phyloP scores from a whole-genome alignment of 176 grass and related monocot species.

The sorghum (Sorghum bicolor) region DNA sequence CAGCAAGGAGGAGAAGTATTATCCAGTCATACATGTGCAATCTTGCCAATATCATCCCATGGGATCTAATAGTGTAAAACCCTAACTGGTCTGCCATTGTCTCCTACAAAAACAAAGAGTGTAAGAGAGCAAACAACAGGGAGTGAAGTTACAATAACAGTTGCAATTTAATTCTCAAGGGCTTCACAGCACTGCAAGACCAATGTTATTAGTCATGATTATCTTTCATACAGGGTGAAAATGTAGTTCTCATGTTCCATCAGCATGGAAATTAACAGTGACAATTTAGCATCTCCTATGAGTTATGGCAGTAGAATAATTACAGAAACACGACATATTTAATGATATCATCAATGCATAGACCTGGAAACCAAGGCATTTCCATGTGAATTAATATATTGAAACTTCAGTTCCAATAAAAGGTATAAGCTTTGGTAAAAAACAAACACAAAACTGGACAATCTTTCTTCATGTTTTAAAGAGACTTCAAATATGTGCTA shows the following conservation, averaged over 20 bases:
- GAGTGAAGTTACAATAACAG: conserved; percentile 2
- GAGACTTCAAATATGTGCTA: neutral
- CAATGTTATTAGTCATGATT: neutral
- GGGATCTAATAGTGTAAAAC: conserved; percentile 63
- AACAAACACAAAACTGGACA: neutral
- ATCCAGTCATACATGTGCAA: conserved; percentile 86
- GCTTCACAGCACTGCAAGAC: neutral
- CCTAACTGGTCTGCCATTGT: conserved; percentile 68
- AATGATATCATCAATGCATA: neutral
- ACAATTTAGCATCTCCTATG: neutral
- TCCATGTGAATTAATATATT: neutral
- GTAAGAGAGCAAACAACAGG: conserved; percentile 22
- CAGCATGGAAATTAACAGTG: neutral
- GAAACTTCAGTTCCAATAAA: neutral
- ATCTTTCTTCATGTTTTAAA: neutral
- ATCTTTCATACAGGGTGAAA: neutral
- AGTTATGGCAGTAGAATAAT: neutral
- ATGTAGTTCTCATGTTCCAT: neutral
- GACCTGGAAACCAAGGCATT: neutral
- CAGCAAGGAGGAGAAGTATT: conserved; percentile 67
- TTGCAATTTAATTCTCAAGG: neutral
- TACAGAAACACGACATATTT: neutral
- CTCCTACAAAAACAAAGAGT: conserved; percentile 33
- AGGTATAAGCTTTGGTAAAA: neutral
- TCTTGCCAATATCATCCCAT: conserved; percentile 66